Evolutionary conservation across 2,329 filamentous ascomycete species (phyloP), one percentile per base, ranked within the genome.

Genomic region (Sarocladium kiliense): DNA sequence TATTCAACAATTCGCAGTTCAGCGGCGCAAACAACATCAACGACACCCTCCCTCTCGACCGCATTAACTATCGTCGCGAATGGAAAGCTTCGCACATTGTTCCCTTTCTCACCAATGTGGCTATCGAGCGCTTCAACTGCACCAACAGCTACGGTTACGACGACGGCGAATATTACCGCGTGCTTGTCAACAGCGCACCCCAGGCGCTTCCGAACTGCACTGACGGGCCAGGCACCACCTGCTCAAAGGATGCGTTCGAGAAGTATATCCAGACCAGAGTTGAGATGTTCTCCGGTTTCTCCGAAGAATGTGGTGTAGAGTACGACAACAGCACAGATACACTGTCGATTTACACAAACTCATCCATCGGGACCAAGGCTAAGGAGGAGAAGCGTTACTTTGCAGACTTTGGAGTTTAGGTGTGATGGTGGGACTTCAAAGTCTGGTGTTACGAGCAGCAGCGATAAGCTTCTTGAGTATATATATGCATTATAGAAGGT

Each of bases 1-100:
- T 89, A 3, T 88, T 87, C 74, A 88, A 88, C 72, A 87, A 87
- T 68, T 84, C 81, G 2, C 77, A 73, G 0, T 79, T 78, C 57
- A 78, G 77, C 10, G 71, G 73, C 0, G 75, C 77, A 55, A 66
- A 77, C 14, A 57, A 63, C 14, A 70, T 82, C 60, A 87, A 87
- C 59, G 78, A 76, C 51, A 87, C 85, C 2, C 87, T 88, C 79
- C 85, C 85, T 0, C 69, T 79, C 0, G 77, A 81, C 58, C 73
- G 74, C 23, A 81, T 86, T 64, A 88, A 88, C 70, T 77, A 84
- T 65, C 73, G 76, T 23, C 80, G 85, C 25, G 79, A 76, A 1
- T 88, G 85, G 85, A 77, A 76, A 63, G 84, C 79, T 59, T 84
- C 82, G 2, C 74, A 81, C 58, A 75, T 88, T 36, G 67, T 88